A percentile compares a stretch with the other conserved stretches of the same genome.
phyloP scores from a whole-genome alignment of 805 yeast species.

The Priceomyces haplophilus region DNA sequence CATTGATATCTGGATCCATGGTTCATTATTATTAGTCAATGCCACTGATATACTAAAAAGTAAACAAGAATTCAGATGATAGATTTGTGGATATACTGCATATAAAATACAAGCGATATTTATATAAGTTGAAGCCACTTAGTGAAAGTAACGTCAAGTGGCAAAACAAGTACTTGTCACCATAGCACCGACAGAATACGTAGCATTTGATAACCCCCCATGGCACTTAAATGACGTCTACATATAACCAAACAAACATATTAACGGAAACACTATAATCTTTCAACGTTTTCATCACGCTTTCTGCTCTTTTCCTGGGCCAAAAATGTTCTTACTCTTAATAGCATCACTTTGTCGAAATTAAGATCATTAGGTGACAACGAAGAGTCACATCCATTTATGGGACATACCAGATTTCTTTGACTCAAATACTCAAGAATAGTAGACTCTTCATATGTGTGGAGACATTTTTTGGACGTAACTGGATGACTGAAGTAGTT shows the following conservation, averaged over 20 bases:
- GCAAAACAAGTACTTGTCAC: too few species aligned
- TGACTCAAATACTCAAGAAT: slow-evolving; percentile 31
- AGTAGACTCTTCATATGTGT: slow-evolving; percentile 55
- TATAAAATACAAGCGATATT: not conserved
- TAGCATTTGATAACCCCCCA: too few species aligned
- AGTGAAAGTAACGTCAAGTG: too few species aligned
- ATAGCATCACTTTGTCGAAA: slow-evolving; percentile 52
- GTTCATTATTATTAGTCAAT: not conserved
- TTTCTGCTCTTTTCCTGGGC: slow-evolving; percentile 14
- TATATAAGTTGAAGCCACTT: not conserved
- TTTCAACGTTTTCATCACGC: slow-evolving; percentile 6
- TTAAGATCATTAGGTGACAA: slow-evolving; percentile 35
- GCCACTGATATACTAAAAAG: not conserved
- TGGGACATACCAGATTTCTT: slow-evolving; percentile 48
- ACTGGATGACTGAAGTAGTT: slow-evolving; percentile 52
- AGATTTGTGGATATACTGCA: slow-evolving; percentile 2
- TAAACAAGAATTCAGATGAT: not conserved
- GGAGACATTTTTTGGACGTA: slow-evolving; percentile 55
- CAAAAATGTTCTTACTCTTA: slow-evolving; percentile 46
- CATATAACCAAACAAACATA: too few species aligned
- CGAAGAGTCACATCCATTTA: slow-evolving; percentile 48
- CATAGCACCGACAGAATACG: too few species aligned
- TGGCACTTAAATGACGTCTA: too few species aligned
- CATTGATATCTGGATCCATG: slow-evolving; percentile 5
- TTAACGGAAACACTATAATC: slow-evolving; percentile 1